phyloP scores from a whole-genome alignment of 148 eudicot species.

The Rheum nobile region DNA sequence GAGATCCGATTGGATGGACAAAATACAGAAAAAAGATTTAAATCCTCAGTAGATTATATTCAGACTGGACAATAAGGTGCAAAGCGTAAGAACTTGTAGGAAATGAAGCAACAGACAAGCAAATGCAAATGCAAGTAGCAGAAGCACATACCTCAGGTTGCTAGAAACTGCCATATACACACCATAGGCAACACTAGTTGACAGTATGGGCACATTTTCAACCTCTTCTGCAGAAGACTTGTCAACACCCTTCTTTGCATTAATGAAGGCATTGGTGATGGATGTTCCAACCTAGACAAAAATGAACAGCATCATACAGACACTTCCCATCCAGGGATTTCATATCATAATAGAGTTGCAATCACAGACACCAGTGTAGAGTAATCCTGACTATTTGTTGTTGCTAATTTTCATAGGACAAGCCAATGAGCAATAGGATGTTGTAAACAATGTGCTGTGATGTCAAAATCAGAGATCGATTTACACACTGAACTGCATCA shows the following conservation, averaged over 20 bases:
- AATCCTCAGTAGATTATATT: background rate
- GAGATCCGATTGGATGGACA: background rate
- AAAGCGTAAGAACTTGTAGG: background rate
- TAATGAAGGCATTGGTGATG: conserved; percentile 68
- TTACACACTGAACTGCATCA: background rate
- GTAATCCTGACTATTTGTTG: background rate
- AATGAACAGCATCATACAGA: background rate
- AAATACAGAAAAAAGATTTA: no score
- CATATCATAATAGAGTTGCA: background rate
- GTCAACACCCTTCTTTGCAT: conserved; percentile 72
- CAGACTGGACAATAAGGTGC: background rate
- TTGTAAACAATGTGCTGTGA: background rate
- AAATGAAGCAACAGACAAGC: background rate
- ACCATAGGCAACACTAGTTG: conserved; percentile 90
- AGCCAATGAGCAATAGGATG: background rate
- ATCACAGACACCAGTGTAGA: background rate
- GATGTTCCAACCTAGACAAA: conserved; percentile 62
- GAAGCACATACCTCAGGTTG: conserved; percentile 66
- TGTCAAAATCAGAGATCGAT: background rate
- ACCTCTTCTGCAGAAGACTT: conserved; percentile 46
- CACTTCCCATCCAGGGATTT: background rate
- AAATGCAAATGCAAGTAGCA: background rate
- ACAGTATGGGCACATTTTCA: conserved; percentile 70
- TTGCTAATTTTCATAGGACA: background rate
- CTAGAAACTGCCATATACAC: conserved; percentile 91